Base-by-base conservation (phyloP, 352 stramenopile genomes). In the Globisporangium spinosum region DNA sequence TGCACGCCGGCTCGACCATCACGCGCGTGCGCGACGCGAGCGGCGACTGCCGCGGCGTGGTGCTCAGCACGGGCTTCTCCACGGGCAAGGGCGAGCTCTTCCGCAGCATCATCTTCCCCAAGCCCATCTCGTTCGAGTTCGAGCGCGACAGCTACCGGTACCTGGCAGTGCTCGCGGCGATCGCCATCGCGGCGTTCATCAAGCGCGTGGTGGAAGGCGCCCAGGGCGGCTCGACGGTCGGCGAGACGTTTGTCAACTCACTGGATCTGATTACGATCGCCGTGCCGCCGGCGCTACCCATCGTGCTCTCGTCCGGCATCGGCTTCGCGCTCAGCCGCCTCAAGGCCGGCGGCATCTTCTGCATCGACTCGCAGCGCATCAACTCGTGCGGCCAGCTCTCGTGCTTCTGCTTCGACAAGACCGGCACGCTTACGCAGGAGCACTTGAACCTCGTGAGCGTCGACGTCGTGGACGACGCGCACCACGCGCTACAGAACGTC, bases 331-430 rank as follows among this genome's bases (percentile, higher is more conserved):
- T 88, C 27, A 77, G 68, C 8, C 77, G 82, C 3, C 75, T 92
- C 9, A 65, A 78, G 40, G 1, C 57, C 2, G 67, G 66, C 15
- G 77, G 75, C 32, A 76, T 92, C 32, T 85, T 82, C 58, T 92
- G 84, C 64, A 85, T 92, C 40, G 77, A 93, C 67, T 69, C 85
- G 12, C 70, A 88, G 57, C 79, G 83, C 4, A 78, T 93, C 68
- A 91, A 90, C 65, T 70, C 89, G 35, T 76, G 77, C 3, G 85
- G 85, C 1, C 83, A 93, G 54, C 68, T 93, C 9, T 71, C 90
- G 51, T 89, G 77, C 56, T 91, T 91, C 45, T 91, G 83, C 70
- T 93, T 93, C 32, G 85, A 93, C 74, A 93, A 93, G 74, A 93
- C 85, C 9, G 85, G 85, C 3, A 93, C 85, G 17, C 71, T 93